Conservation (phyloP, 495 filamentous ascomycete genomes). For the Choiromyces venosus region DNA sequence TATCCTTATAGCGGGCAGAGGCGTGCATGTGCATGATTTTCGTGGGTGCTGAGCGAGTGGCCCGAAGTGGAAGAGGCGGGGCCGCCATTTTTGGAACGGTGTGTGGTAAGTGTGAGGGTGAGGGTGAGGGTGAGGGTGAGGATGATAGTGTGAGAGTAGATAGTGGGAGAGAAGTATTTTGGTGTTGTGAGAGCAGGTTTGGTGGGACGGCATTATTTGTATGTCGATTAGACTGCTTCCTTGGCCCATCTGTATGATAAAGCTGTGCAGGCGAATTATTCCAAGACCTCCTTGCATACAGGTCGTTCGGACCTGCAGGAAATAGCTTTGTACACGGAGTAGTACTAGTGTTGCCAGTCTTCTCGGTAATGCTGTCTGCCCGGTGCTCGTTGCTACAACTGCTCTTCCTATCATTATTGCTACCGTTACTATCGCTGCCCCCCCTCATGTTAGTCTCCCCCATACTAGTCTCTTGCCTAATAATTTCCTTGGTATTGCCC, state of each 20-base stretch:
- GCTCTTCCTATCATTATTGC: neutral
- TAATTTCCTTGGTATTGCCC: neutral
- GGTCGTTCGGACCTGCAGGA: slow-evolving; percentile 41
- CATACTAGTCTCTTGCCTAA: neutral
- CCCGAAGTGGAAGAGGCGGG: slow-evolving; percentile 31
- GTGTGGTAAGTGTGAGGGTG: too few relatives aligned
- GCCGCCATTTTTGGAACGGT: slow-evolving; percentile 21
- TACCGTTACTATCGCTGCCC: neutral
- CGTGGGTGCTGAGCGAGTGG: slow-evolving; percentile 25
- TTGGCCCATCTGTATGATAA: slow-evolving; percentile 4
- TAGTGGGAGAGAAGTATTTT: slow-evolving; percentile 1
- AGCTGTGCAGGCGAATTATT: slow-evolving; percentile 1
- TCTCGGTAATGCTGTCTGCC: neutral
- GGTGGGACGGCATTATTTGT: neutral
- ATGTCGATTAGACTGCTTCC: neutral
- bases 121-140: too few relatives aligned
- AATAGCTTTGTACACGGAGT: neutral
- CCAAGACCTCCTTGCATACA: slow-evolving; percentile 40
- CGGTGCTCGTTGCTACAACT: neutral
- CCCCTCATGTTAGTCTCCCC: neutral
- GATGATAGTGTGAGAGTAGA: slow-evolving; percentile 10
- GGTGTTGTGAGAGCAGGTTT: slow-evolving; percentile 3
- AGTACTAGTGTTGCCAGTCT: neutral
- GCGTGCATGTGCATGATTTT: slow-evolving; percentile 39
- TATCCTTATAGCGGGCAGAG: slow-evolving; percentile 38